phyloP scores from a whole-genome alignment of 192 early-diverging fungal genomes.

The Borealophlyctis nickersoniae region DNA sequence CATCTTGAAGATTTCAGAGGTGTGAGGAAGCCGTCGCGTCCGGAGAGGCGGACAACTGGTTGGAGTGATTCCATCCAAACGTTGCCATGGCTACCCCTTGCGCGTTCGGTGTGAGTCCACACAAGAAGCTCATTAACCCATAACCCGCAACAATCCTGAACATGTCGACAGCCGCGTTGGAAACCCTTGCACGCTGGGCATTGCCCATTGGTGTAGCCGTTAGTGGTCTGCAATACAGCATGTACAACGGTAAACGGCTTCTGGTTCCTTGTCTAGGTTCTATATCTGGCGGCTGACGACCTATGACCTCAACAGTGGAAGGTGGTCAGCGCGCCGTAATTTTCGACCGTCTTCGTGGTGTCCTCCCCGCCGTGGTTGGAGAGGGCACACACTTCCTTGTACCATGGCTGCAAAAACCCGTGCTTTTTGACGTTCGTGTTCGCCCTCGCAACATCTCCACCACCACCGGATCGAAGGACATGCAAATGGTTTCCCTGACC shows the following conservation, averaged over 20 bases:
- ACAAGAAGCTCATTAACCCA: too few species aligned
- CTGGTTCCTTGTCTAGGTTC: not conserved
- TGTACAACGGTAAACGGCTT: slow-evolving; percentile 78
- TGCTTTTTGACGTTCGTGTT: slow-evolving; percentile 89
- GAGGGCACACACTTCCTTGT: slow-evolving; percentile 98
- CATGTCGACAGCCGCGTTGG: slow-evolving; percentile 36
- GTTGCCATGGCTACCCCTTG: too few species aligned
- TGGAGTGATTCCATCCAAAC: too few species aligned
- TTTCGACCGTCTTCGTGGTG: slow-evolving; percentile 93
- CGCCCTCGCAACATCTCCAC: slow-evolving; percentile 96
- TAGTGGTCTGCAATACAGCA: slow-evolving; percentile 72
- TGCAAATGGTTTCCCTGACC: slow-evolving; percentile 97
- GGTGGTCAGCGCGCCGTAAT: slow-evolving; percentile 95
- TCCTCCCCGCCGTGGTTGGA: slow-evolving; percentile 70
- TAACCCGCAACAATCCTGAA: too few species aligned
- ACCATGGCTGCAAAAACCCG: slow-evolving; percentile 92
- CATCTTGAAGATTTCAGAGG: too few species aligned
- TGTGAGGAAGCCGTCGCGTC: too few species aligned
- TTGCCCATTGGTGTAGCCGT: slow-evolving; percentile 71
- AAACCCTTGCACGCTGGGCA: slow-evolving; percentile 74
- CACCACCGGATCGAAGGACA: slow-evolving; percentile 98
- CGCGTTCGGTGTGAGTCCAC: too few species aligned
- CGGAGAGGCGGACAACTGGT: too few species aligned
- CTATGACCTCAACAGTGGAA: slow-evolving; percentile 57
- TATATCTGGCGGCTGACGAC: not conserved